Percentiles rank a stretch among this genome's conserved stretches.
These are phyloP conservation scores for Russula brevipes DNA, from an alignment of 768 basidiomycete genomes.

Conservation along the genomic window DNA sequence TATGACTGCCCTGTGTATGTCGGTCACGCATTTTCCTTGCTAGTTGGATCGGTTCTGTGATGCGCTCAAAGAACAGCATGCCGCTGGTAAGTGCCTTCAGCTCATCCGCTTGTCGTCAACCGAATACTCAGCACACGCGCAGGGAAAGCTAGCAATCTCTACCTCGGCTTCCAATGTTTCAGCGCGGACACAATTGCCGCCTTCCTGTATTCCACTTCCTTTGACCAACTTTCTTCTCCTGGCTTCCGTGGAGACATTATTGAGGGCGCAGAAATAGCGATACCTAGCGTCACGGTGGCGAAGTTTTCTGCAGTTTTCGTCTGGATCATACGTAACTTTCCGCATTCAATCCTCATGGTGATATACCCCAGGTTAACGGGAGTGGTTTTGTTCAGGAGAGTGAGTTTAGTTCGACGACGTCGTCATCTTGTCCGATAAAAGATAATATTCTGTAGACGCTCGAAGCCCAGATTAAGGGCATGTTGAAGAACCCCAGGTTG, in stretches of 20 bases:
- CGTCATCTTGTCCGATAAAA: background rate
- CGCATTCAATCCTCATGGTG: background rate
- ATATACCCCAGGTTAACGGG: constrained; percentile 4
- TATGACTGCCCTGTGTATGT: background rate
- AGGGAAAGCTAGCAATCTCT: constrained; percentile 33
- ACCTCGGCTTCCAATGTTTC: constrained; percentile 39
- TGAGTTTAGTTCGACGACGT: background rate
- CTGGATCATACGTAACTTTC: constrained; percentile 3
- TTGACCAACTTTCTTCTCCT: constrained; percentile 32
- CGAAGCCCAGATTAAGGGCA: background rate
- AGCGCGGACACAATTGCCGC: constrained; percentile 42
- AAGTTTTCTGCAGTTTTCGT: constrained; percentile 8
- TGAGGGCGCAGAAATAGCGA: constrained; percentile 31
- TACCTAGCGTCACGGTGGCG: constrained; percentile 27
- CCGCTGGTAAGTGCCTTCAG: background rate
- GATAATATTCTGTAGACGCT: background rate
- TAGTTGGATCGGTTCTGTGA: constrained; percentile 35
- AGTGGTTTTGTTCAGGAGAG: background rate
- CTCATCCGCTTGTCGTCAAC: too few relatives aligned
- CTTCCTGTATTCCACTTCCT: constrained; percentile 37
- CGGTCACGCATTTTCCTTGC: background rate
- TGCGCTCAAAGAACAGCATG: constrained; percentile 9
- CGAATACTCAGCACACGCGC: background rate
- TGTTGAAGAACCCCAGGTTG: background rate
- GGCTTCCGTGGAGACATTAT: constrained; percentile 37